These are phyloP conservation scores for Sphaerulina populicola DNA, from an alignment of 2,329 filamentous ascomycete genomes.

Conservation along the genomic window DNA sequence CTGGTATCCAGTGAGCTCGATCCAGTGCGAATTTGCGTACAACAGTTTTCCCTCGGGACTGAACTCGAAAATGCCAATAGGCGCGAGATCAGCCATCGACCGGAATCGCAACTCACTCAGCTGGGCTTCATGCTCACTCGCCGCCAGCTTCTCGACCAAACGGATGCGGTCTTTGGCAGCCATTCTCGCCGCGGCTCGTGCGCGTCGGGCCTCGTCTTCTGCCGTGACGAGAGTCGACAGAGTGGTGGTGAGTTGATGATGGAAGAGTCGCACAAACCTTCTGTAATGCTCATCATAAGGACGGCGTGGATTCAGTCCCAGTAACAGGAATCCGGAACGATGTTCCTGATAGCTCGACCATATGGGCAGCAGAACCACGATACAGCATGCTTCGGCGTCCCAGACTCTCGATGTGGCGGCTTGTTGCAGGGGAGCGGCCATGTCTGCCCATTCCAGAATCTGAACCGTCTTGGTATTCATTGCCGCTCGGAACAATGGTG, in stretches of 20 bases:
- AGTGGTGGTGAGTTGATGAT: conserved; percentile 18
- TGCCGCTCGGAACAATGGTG: conserved; percentile 16
- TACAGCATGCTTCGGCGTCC: conserved; percentile 28
- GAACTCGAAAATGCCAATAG: conserved; percentile 35
- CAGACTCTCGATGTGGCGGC: conserved; percentile 6
- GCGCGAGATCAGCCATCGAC: conserved; percentile 33
- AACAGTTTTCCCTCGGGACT: conserved; percentile 28
- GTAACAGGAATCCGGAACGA: conserved; percentile 18
- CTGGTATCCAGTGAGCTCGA: conserved; percentile 23
- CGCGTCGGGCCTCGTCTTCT: conserved; percentile 10
- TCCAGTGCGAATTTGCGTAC: conserved; percentile 35
- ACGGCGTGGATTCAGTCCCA: conserved; percentile 33
- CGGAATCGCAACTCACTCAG: conserved; percentile 31
- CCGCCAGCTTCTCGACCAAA: conserved; percentile 16
- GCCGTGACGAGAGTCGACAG: conserved; percentile 29
- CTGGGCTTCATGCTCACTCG: conserved; percentile 18
- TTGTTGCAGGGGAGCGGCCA: background rate
- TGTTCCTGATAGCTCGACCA: conserved; percentile 13
- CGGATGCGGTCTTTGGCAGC: conserved; percentile 5
- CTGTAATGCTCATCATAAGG: conserved; percentile 28
- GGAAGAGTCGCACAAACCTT: conserved; percentile 30
- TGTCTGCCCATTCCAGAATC: background rate
- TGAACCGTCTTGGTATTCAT: background rate
- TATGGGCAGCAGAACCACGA: conserved; percentile 31
- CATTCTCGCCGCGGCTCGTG: conserved; percentile 2